Base-by-base conservation (phyloP, 1,284 basidiomycete species). In the Rhodotorula mucilaginosa region DNA sequence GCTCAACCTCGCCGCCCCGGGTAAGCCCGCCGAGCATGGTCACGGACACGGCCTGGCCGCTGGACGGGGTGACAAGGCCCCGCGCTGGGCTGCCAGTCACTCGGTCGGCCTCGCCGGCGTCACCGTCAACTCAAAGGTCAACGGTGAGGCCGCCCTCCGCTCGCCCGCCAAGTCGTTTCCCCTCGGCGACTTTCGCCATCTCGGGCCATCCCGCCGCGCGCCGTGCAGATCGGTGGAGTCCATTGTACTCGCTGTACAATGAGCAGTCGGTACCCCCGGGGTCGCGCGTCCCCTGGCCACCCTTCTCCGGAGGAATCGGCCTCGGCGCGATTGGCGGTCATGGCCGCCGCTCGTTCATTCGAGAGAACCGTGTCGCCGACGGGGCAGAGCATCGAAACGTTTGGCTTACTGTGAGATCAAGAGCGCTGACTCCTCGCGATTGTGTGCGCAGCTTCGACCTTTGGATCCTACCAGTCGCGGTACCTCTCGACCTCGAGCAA, bases 1-100 rank as follows among this genome's bases (percentile, higher is more conserved):
- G 67, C 82, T 93, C 79, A 90, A 89, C 83, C 83, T 92, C 78
- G 83, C 86, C 70, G 87, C 86, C 74, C 83, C 86, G 73, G 84
- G 80, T 67, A 82, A 85, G 59, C 88, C 90, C 79, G 87, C 64
- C 58, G 84, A 81, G 68, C 84, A 83, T 75, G 85, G 84, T 67
- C 81, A 77, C 63, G 61, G 65, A 57, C 65, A 60, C 47, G 46
- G 29, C 57, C 26, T 54, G 2, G 54, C 15, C 13, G 66, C 63
- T 46, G 54, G 59, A 18, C 65, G 69, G 34, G 54, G 44, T 13
- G 63, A 64, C 61, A 70, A 64, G 46, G 65, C 61, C 59, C 66
- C 65, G 16, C 61, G 58, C 29, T 78, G 73, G 71, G 69, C 72
- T 34, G 63, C 61, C 26, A 58, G 61, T 13, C 61, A 61, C 63